Percentiles rank a stretch among this genome's conserved stretches.
Conservation (phyloP, 2,329 filamentous ascomycete genomes). For the Penicillium sp. region DNA sequence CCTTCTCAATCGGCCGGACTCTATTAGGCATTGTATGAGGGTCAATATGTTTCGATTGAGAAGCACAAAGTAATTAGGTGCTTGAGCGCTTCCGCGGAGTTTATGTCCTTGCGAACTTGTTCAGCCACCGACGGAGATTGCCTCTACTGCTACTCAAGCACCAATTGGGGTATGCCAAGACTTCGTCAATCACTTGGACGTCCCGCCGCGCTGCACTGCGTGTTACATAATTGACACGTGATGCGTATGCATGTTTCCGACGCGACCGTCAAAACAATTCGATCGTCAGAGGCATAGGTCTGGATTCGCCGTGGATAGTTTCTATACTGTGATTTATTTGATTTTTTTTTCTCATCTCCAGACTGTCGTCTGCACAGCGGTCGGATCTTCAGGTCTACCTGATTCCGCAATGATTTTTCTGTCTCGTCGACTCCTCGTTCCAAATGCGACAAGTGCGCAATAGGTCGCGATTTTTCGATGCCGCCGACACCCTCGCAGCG, state of each 20-base stretch:
- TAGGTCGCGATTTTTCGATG: constrained; percentile 46
- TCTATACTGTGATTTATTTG: constrained; percentile 4
- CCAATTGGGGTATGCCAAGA: background rate
- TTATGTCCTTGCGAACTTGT: background rate
- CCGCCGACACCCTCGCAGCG: constrained; percentile 42
- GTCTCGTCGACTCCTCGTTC: constrained; percentile 37
- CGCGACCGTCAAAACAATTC: constrained; percentile 24
- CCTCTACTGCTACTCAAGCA: background rate
- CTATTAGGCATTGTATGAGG: constrained; percentile 40
- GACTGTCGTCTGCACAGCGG: constrained; percentile 12
- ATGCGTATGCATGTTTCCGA: constrained; percentile 17
- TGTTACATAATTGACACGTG: constrained; percentile 21
- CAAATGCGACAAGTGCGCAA: constrained; percentile 39
- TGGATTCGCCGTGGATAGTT: background rate
- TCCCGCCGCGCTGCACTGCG: background rate
- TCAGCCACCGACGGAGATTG: background rate
- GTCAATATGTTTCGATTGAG: background rate
- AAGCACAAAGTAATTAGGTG: background rate
- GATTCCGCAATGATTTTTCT: constrained; percentile 37
- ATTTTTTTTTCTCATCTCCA: constrained; percentile 2
- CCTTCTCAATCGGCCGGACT: constrained; percentile 61
- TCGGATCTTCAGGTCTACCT: constrained; percentile 4
- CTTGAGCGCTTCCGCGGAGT: no score
- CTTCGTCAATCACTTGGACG: background rate
- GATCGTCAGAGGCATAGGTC: constrained; percentile 2